Base-by-base conservation (phyloP, 2,329 filamentous ascomycete species). In the Fusarium graminum region DNA sequence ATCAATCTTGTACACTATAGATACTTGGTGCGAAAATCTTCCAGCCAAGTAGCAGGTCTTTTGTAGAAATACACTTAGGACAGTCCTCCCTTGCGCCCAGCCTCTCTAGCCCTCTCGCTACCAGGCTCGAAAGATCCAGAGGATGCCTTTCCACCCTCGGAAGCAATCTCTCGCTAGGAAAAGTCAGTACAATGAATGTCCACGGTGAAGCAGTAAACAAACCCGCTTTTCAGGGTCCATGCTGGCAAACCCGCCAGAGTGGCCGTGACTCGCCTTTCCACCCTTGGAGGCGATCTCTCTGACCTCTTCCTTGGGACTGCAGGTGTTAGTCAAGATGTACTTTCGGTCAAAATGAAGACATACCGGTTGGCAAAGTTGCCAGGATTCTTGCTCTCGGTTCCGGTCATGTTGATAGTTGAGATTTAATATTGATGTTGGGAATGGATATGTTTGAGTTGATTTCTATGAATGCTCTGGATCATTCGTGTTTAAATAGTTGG, bases 51-150 rank as follows among this genome's bases (percentile, higher is more conserved):
- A 16, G 42, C 32, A 28, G 50, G 3, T 30, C 42, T 49, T 25
- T 11, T 43, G 6, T 34, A 29, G 6, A 25, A 22, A 1, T n/a
- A 43, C 26, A 40, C 13, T 11, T 58, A 64, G 6, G 60, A 72
- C 6, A 70, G 44, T n/a, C 84, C 84, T 5, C 85, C 85, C 76
- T 86, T 87, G 30, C 78, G 76, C 4, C 85, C 85, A 17, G 85
- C 84, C 72, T 86, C 84, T 45, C 77, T 80, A 3, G 84, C 84
- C 60, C 78, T 80, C 72, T 84, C 80, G 45, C 81, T 83, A 8
- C 85, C 83, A 1, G 80, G 79, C 68, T 86, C 81, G 52, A 88
- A 88, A 4, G 80, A 84, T 6, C 85, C 84, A 34, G 79, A 78
- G 0, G 84, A 86, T 1, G 82, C 81, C 50, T 86, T 77, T 6